Conservation (phyloP, 805 yeast species). For the Pichia gijzeniarum region DNA sequence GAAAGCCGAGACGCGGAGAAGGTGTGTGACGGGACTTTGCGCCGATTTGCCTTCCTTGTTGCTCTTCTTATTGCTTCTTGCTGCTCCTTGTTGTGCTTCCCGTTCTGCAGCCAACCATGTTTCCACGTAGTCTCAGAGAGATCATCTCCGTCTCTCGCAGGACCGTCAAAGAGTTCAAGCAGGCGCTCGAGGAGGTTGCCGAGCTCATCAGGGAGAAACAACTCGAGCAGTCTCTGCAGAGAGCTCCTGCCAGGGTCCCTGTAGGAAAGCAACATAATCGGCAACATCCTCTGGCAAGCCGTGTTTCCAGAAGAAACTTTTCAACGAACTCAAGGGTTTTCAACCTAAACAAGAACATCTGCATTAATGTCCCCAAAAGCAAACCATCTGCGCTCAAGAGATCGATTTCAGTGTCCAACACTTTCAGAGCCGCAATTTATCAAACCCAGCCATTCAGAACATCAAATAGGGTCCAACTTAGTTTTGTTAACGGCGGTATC, state of each 20-base stretch:
- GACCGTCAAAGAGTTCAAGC: slow-evolving; percentile 41
- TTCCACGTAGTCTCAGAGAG: slow-evolving; percentile 31
- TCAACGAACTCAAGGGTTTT: slow-evolving; percentile 17
- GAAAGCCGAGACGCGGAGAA: not conserved
- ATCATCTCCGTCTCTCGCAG: slow-evolving; percentile 40
- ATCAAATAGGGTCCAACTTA: slow-evolving; percentile 15
- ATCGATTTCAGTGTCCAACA: slow-evolving; percentile 5
- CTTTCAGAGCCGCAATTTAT: slow-evolving; percentile 19
- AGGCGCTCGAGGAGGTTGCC: slow-evolving; percentile 43
- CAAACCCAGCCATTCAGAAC: slow-evolving; percentile 27
- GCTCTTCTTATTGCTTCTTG: not conserved
- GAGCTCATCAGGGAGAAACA: slow-evolving; percentile 30
- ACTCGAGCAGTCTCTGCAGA: slow-evolving; percentile 24
- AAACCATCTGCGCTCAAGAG: slow-evolving; percentile 2
- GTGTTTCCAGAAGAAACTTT: slow-evolving; percentile 20
- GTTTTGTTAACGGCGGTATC: slow-evolving; percentile 9
- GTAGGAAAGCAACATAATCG: slow-evolving; percentile 8
- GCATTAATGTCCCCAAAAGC: not conserved
- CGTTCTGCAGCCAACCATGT: slow-evolving; percentile 6
- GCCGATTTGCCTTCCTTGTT: not conserved
- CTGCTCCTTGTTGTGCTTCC: not conserved
- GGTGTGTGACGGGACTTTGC: too few species aligned
- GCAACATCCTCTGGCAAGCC: slow-evolving; percentile 20
- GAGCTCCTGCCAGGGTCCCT: slow-evolving; percentile 36
- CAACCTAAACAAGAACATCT: not conserved